Evolutionary conservation across 2,329 filamentous ascomycete genomes (phyloP).

Genomic region (Monilinia vaccinii-corymbosi): DNA sequence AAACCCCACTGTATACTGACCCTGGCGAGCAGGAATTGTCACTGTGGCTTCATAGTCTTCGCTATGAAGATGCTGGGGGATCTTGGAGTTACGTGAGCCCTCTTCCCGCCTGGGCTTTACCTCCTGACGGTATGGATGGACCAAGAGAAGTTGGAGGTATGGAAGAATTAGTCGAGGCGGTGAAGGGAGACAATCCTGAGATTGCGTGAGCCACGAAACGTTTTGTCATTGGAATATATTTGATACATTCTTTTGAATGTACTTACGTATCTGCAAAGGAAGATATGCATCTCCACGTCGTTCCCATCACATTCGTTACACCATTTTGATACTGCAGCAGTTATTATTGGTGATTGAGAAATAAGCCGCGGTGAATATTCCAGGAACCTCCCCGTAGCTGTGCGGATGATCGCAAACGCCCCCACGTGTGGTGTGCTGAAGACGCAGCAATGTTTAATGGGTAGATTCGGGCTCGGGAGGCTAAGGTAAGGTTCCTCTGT

Average conservation of each 20-base stretch:
- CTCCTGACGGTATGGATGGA: slow-evolving; percentile 50
- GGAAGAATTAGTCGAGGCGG: slow-evolving; percentile 48
- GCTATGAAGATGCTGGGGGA: slow-evolving; percentile 77
- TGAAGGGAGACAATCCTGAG: slow-evolving; percentile 29
- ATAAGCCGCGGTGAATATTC: not conserved
- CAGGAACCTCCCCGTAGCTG: not conserved
- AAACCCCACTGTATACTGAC: slow-evolving; percentile 86
- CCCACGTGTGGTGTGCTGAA: not conserved
- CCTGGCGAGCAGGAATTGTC: slow-evolving; percentile 83
- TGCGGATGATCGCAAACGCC: not conserved
- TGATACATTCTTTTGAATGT: not conserved
- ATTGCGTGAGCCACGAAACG: slow-evolving; percentile 18
- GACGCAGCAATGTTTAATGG: not conserved
- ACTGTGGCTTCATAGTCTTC: slow-evolving; percentile 85
- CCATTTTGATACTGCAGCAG: not conserved
- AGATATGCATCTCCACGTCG: not conserved
- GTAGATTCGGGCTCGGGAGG: not conserved
- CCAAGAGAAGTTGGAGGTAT: slow-evolving; percentile 58
- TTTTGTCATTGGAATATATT: not conserved
- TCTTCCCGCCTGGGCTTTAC: slow-evolving; percentile 78
- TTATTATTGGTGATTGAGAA: not conserved
- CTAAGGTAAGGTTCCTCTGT: too few relatives aligned
- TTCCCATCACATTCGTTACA: not conserved
- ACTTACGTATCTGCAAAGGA: not conserved
- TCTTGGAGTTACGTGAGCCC: slow-evolving; percentile 81